phyloP scores from a whole-genome alignment of 768 basidiomycete species.

The Boletus coccyginus region DNA sequence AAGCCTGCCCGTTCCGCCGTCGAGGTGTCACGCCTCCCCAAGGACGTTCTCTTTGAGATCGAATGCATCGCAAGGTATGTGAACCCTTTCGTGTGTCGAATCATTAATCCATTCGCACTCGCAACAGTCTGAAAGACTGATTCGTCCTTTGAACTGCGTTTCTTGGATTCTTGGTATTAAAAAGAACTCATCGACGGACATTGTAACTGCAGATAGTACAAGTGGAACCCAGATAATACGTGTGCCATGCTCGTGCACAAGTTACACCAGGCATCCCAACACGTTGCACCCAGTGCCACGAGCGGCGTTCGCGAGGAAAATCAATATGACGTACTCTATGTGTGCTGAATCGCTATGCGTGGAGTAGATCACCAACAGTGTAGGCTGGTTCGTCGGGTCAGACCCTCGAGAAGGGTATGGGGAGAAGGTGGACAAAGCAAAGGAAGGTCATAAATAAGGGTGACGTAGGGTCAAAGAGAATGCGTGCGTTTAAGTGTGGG shows the following conservation, averaged over 20 bases:
- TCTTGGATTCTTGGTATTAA: too few species aligned
- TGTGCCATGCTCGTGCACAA: too few species aligned
- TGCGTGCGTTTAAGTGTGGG: conserved; percentile 7
- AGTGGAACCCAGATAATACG: too few species aligned
- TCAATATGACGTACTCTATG: conserved; percentile 16
- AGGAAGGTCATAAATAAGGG: conserved; percentile 1
- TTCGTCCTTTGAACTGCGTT: too few species aligned
- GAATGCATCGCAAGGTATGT: conserved; percentile 81
- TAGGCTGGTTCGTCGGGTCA: not conserved
- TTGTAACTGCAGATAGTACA: not conserved
- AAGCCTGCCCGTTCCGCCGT: conserved; percentile 93
- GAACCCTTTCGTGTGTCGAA: not conserved
- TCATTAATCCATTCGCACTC: not conserved
- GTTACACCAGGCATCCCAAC: not conserved
- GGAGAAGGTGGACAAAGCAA: conserved; percentile 7
- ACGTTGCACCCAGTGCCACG: too few species aligned
- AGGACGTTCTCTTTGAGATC: conserved; percentile 89
- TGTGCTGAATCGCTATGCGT: conserved; percentile 22
- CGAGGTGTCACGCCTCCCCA: conserved; percentile 85
- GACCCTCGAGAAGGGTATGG: not conserved
- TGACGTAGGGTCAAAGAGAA: not conserved
- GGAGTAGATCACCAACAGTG: conserved; percentile 12
- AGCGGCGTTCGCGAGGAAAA: not conserved
- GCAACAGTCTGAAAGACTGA: conserved; percentile 20
- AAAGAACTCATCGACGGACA: not conserved